phyloP scores from a whole-genome alignment of 2,329 filamentous ascomycete genomes.

The Sclerotinia subarctica region DNA sequence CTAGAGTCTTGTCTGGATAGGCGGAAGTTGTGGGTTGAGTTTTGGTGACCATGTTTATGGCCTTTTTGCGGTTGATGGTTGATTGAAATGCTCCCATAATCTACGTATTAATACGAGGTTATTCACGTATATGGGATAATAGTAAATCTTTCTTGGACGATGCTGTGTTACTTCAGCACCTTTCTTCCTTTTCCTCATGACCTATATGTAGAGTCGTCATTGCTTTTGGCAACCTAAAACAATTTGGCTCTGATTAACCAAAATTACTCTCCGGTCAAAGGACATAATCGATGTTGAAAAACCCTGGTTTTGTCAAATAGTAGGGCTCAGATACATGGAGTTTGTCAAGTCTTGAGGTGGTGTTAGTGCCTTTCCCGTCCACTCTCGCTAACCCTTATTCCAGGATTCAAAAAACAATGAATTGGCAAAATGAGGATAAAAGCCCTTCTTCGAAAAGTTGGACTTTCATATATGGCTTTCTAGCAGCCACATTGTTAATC shows the following conservation, averaged over 20 bases:
- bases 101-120: not conserved
- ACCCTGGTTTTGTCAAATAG: not conserved
- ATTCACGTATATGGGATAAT: not conserved
- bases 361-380: not conserved
- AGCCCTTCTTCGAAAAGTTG: not conserved
- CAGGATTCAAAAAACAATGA: not conserved
- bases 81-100: not conserved
- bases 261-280: accelerated
- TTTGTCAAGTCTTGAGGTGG: not conserved
- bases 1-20: not conserved
- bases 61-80: not conserved
- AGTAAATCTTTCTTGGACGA: not conserved
- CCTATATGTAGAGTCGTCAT: not conserved
- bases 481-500: not conserved
- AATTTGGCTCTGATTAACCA: not conserved
- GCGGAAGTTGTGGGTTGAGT: not conserved
- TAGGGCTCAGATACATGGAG: not conserved
- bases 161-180: not conserved
- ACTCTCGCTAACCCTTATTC: slow-evolving; percentile 7
- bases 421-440: not conserved
- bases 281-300: accelerated
- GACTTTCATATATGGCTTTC: no score
- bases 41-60: not conserved
- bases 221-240: not conserved
- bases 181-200: not conserved